A percentile compares a stretch with the other conserved stretches of the same genome.
These are phyloP conservation scores for Metschnikowia drakensbergensis DNA, from an alignment of 805 yeast species.

Conservation along the genomic window DNA sequence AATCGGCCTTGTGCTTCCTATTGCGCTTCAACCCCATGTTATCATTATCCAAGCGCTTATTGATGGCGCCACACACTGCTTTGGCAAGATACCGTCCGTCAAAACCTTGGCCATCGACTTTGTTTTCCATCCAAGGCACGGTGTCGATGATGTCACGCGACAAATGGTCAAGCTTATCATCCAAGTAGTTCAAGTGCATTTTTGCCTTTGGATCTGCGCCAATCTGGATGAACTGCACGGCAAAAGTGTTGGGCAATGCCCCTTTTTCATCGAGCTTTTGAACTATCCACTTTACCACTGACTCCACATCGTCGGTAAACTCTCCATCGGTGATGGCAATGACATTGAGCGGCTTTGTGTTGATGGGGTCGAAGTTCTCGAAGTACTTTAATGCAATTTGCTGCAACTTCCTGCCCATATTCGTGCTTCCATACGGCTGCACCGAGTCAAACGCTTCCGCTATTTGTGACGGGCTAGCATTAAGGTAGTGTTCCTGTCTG, in stretches of 20 bases:
- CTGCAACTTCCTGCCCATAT: conserved; percentile 15
- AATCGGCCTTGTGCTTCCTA: not conserved
- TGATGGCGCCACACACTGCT: conserved; percentile 16
- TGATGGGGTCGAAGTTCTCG: conserved; percentile 8
- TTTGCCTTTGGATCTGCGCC: conserved; percentile 15
- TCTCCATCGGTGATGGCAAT: conserved; percentile 18
- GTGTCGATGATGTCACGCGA: conserved; percentile 16
- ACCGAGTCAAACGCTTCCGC: conserved; percentile 9
- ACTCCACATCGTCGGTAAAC: conserved; percentile 15
- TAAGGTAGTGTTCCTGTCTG: conserved; percentile 3
- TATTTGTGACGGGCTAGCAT: conserved; percentile 12
- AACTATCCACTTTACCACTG: conserved; percentile 15
- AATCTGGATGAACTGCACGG: conserved; percentile 16
- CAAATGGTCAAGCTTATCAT: conserved; percentile 9
- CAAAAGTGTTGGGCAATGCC: conserved; percentile 14
- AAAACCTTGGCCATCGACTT: conserved; percentile 12
- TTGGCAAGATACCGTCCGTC: conserved; percentile 15
- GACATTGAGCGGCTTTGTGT: conserved; percentile 14
- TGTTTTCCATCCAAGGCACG: conserved; percentile 13
- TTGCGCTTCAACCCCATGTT: conserved; percentile 1
- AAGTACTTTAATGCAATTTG: conserved; percentile 11
- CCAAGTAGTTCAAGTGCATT: conserved; percentile 10
- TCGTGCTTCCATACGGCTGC: conserved; percentile 14
- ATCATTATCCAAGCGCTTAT: conserved; percentile 12
- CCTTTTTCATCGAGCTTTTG: conserved; percentile 9